Evolutionary conservation across 768 basidiomycete genomes (phyloP).

Genomic region (Flagelloscypha sp.): DNA sequence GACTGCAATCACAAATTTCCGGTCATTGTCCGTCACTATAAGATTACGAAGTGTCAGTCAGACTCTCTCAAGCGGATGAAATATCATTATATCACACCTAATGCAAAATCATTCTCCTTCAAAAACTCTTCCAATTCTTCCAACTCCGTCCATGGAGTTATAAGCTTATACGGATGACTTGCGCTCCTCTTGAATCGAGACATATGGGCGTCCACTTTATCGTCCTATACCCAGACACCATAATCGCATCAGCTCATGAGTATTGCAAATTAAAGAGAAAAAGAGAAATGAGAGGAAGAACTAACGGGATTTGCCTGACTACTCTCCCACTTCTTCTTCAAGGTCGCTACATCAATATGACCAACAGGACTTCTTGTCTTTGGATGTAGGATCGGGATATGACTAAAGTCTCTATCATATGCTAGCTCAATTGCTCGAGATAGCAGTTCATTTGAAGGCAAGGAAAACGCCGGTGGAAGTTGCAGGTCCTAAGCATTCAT

Average conservation of each 20-base stretch:
- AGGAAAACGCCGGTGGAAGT: conserved; percentile 79
- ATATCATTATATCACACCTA: conserved; percentile 47
- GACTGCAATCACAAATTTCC: conserved; percentile 79
- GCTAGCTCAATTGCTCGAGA: conserved; percentile 76
- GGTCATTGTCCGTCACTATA: conserved; percentile 71
- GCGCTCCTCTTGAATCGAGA: conserved; percentile 61
- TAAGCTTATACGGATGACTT: conserved; percentile 63
- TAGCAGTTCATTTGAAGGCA: conserved; percentile 65
- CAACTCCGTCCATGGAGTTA: conserved; percentile 74
- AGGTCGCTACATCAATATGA: conserved; percentile 67
- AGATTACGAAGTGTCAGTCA: conserved; percentile 2
- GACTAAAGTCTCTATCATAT: conserved; percentile 90
- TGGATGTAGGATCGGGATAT: conserved; percentile 61
- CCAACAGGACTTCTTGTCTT: conserved; percentile 67
- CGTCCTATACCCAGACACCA: conserved; percentile 52
- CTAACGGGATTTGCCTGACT: conserved; percentile 64
- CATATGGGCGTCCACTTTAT: conserved; percentile 66
- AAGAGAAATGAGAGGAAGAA: conserved; percentile 8
- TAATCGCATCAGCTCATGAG: background rate
- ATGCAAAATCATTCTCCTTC: conserved; percentile 60
- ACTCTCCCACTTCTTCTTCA: conserved; percentile 76
- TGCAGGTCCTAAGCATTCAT: conserved; percentile 53
- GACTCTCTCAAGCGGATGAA: background rate
- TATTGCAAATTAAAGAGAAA: conserved; percentile 2
- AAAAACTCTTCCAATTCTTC: conserved; percentile 80